Conservation (phyloP, 176 grass and related monocot species). For the Alloteropsis semialata region DNA sequence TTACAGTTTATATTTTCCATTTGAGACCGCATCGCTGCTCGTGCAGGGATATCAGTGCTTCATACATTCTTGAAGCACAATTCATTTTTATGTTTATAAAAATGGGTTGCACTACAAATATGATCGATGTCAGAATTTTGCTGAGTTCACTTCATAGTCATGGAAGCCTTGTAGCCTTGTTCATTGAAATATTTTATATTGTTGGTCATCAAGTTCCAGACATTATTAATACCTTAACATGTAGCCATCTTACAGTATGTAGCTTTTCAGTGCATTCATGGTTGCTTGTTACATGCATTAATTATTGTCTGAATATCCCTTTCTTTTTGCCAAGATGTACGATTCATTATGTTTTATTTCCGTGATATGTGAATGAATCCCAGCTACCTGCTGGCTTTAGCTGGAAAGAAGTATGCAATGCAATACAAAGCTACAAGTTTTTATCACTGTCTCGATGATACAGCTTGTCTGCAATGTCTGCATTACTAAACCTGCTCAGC, state of each 20-base stretch:
- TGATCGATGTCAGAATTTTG: constrained; percentile 24
- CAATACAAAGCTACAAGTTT: not conserved
- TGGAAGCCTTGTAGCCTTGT: not conserved
- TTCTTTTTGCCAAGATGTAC: not conserved
- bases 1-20: constrained; percentile 5
- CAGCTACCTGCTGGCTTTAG: not conserved
- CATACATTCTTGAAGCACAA: constrained; percentile 9
- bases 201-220: constrained; percentile 8
- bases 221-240: not conserved
- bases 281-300: not conserved
- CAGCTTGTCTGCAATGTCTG: not conserved
- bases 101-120: not conserved
- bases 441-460: not conserved
- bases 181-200: constrained; percentile 19
- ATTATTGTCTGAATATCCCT: not conserved
- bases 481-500: constrained; percentile 12
- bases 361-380: constrained; percentile 8
- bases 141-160: not conserved
- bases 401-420: not conserved
- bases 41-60: not conserved
- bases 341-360: not conserved
- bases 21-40: not conserved
- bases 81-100: not conserved
- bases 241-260: not conserved
- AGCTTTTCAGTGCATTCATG: not conserved